Evolutionary conservation across 768 basidiomycete genomes (phyloP).

Genomic region (Serendipita indica): DNA sequence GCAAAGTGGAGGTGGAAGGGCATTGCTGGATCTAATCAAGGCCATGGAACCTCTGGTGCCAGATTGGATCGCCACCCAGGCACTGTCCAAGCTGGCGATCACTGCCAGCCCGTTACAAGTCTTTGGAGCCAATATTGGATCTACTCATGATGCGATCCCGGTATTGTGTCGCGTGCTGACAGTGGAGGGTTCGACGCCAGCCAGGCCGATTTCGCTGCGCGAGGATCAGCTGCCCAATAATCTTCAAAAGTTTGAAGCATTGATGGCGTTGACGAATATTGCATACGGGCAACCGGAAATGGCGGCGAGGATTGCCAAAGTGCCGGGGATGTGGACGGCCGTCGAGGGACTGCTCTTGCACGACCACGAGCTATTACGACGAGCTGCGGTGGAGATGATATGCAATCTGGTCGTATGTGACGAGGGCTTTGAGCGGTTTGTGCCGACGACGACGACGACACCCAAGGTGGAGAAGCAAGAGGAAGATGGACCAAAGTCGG

Average conservation of each 20-base stretch:
- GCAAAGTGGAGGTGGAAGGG: slow-evolving; percentile 64
- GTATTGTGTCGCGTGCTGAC: slow-evolving; percentile 58
- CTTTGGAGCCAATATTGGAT: slow-evolving; percentile 71
- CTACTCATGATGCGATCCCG: slow-evolving; percentile 66
- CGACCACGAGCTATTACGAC: slow-evolving; percentile 64
- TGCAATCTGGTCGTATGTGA: slow-evolving; percentile 82
- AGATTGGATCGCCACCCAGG: slow-evolving; percentile 60
- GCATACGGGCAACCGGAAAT: slow-evolving; percentile 58
- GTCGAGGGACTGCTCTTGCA: slow-evolving; percentile 66
- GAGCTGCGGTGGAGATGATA: slow-evolving; percentile 79
- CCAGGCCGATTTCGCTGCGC: not conserved
- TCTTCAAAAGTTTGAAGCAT: slow-evolving; percentile 77
- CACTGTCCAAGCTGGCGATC: slow-evolving; percentile 83
- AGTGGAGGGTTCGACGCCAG: not conserved
- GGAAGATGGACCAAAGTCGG: slow-evolving; percentile 21
- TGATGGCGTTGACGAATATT: slow-evolving; percentile 95
- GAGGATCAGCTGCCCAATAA: not conserved
- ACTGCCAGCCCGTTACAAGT: slow-evolving; percentile 82
- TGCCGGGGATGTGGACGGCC: slow-evolving; percentile 25
- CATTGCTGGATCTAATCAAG: slow-evolving; percentile 38
- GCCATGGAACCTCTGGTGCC: slow-evolving; percentile 15
- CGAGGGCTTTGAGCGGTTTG: slow-evolving; percentile 58
- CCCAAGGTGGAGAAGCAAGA: slow-evolving; percentile 23
- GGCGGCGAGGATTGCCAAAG: slow-evolving; percentile 45
- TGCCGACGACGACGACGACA: slow-evolving; percentile 17